These are phyloP conservation scores for Zymoseptoria brevis DNA, from an alignment of 2,329 filamentous ascomycete genomes.

Conservation along the genomic window DNA sequence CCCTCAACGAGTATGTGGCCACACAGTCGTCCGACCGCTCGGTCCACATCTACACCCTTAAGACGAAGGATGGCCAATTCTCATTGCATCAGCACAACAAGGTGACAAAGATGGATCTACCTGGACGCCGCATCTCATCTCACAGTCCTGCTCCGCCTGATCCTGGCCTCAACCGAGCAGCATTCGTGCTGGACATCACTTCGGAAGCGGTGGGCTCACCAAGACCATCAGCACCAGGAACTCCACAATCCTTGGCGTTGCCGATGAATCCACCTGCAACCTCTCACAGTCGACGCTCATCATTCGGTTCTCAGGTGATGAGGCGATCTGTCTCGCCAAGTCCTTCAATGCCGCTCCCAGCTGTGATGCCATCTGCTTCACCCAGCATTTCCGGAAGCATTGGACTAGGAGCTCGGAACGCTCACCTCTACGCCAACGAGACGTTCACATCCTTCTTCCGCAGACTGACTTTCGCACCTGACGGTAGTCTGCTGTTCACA, in stretches of 20 bases:
- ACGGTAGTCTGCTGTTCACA: slow-evolving; percentile 87
- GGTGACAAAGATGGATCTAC: slow-evolving; percentile 88
- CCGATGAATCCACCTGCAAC: slow-evolving; percentile 96
- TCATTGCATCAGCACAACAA: slow-evolving; percentile 71
- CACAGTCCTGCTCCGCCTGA: slow-evolving; percentile 89
- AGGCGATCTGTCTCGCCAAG: slow-evolving; percentile 80
- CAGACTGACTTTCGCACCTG: slow-evolving; percentile 85
- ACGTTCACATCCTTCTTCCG: slow-evolving; percentile 96
- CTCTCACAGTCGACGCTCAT: slow-evolving; percentile 88
- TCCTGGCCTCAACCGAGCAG: slow-evolving; percentile 50
- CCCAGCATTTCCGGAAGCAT: slow-evolving; percentile 62
- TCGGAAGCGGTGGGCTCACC: slow-evolving; percentile 65
- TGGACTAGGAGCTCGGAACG: slow-evolving; percentile 63
- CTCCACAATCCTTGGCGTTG: slow-evolving; percentile 77
- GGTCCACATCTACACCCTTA: slow-evolving; percentile 93
- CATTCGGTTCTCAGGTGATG: slow-evolving; percentile 68
- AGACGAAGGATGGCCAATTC: slow-evolving; percentile 93
- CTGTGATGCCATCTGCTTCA: slow-evolving; percentile 89
- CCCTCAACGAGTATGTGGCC: slow-evolving; percentile 93
- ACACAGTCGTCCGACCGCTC: slow-evolving; percentile 97
- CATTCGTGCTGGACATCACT: slow-evolving; percentile 51
- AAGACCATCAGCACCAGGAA: slow-evolving; percentile 82
- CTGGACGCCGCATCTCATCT: slow-evolving; percentile 78
- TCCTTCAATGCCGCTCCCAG: slow-evolving; percentile 85
- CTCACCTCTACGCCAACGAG: slow-evolving; percentile 90